A percentile compares a stretch with the other conserved stretches of the same genome.
Conservation (phyloP, 176 grass and related monocot genomes). For the Metroxylon sagu region DNA sequence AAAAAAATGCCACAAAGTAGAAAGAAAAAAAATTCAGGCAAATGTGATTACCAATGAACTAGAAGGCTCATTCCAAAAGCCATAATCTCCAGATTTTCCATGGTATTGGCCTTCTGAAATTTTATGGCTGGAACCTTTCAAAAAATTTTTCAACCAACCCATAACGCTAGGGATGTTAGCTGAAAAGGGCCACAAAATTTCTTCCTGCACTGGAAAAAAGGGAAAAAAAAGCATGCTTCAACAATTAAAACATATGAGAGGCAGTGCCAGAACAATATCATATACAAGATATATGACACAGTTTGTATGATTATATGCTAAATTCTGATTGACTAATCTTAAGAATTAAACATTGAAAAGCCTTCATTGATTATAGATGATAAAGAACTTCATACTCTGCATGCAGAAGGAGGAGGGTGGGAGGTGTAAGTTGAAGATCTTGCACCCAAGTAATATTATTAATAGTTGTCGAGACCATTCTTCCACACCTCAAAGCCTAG, state of each 20-base stretch:
- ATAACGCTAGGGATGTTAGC: constrained; percentile 16
- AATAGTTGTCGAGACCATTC: no score
- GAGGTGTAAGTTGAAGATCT: no score
- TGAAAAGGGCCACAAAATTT: not conserved
- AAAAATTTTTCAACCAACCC: constrained; percentile 70
- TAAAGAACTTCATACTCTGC: no score
- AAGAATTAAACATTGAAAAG: no score
- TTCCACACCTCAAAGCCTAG: no score
- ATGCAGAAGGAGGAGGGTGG: no score
- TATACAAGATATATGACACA: no score
- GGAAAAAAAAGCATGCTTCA: not conserved
- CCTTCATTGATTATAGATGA: no score
- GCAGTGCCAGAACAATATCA: no score
- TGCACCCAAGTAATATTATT: no score
- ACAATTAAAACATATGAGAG: not conserved
- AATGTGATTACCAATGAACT: constrained; percentile 15
- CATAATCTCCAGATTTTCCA: constrained; percentile 35
- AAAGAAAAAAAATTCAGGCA: not conserved
- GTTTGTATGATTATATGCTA: no score
- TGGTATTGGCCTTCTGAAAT: constrained; percentile 73
- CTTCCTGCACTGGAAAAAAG: not conserved
- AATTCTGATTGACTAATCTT: no score
- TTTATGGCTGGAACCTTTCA: constrained; percentile 63
- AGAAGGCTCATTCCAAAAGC: constrained; percentile 19
- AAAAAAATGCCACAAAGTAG: not conserved